Evolutionary conservation across 768 basidiomycete genomes (phyloP), one percentile per base, ranked within the genome.

Genomic region (Leccinum fibrillosum): DNA sequence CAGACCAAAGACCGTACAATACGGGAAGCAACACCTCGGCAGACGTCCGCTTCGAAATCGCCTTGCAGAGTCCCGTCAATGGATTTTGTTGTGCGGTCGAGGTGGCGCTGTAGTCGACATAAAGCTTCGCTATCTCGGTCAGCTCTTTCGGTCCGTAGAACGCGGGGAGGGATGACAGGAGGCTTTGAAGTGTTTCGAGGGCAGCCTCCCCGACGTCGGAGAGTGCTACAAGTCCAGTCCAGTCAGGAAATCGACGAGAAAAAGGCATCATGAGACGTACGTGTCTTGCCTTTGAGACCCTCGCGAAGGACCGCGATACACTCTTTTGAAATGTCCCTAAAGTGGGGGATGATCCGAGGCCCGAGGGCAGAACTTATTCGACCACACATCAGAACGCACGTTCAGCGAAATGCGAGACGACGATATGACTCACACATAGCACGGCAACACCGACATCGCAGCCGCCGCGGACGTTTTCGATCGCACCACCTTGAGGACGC

Each of bases 291-390:
- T 15, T 62, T 66, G 47, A 76, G 66, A 25, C 68, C 69, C 44
- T 81, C 77, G 19, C 75, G 78, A 49, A 86, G 74, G 28, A 84
- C 68, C 21, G 70, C 55, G 34, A 85, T 74, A 57, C 83, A 83
- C 54, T 85, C 78, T 5, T 83, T 72, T 15, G 90, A 80, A 49
- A 95, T 82, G 13, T 84, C 80, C 53, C 84, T 84, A 74, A 97
- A 88, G 72, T 85, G 81, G 5, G 96, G 93, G 52, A 99, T 93
- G 52, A 94, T 79, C 0, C 96, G 86, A 11, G 95, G 92, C 0
- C 92, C 93, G 21, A 98, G 81, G 49, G 87, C 85, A 19, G 78
- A 70, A 19, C 93, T 96, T 37, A 65, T 15, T 48, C 28, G 35
- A 34, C 3, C 47, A 8, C 30, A 34, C 44, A 6, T 71, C 50